These are phyloP conservation scores for Tolypocladium cylindrosporum DNA, from an alignment of 2,329 filamentous ascomycete genomes.

Conservation along the genomic window DNA sequence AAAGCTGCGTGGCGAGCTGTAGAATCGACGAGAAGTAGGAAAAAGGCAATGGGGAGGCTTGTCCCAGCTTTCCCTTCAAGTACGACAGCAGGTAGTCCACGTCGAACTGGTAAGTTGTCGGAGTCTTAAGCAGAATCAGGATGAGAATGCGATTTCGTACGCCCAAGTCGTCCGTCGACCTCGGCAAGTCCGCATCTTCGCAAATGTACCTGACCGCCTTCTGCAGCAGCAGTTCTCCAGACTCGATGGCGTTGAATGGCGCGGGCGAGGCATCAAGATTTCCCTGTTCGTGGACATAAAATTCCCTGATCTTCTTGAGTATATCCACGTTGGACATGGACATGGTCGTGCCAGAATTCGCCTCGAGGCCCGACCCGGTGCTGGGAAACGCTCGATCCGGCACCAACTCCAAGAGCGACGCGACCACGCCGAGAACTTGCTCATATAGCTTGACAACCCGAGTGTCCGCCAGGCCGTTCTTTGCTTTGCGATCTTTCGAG, in stretches of 20 bases:
- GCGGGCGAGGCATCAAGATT: constrained; percentile 52
- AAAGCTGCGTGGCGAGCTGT: constrained; percentile 47
- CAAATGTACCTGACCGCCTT: constrained; percentile 46
- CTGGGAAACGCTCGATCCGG: constrained; percentile 51
- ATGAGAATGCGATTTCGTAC: constrained; percentile 51
- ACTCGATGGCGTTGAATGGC: constrained; percentile 45
- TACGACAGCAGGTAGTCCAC: constrained; percentile 38
- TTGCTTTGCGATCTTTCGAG: constrained; percentile 26
- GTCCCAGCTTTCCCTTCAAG: constrained; percentile 36
- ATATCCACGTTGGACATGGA: constrained; percentile 34
- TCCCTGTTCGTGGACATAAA: constrained; percentile 62
- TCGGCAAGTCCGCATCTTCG: constrained; percentile 31
- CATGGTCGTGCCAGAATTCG: constrained; percentile 1
- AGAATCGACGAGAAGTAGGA: constrained; percentile 47
- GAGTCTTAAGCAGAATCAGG: constrained; percentile 42
- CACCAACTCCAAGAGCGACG: constrained; percentile 51
- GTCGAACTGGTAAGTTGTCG: constrained; percentile 32
- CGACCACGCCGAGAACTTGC: constrained; percentile 36
- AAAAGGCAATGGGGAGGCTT: constrained; percentile 33
- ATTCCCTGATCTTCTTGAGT: constrained; percentile 49
- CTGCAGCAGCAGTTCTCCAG: constrained; percentile 54
- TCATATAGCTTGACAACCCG: constrained; percentile 18
- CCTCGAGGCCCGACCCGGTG: background rate
- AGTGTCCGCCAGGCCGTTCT: constrained; percentile 20
- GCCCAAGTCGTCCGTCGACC: constrained; percentile 37